These are phyloP conservation scores for Lathyrus aphaca DNA, from an alignment of 306 rosid genomes.

Conservation along the genomic window DNA sequence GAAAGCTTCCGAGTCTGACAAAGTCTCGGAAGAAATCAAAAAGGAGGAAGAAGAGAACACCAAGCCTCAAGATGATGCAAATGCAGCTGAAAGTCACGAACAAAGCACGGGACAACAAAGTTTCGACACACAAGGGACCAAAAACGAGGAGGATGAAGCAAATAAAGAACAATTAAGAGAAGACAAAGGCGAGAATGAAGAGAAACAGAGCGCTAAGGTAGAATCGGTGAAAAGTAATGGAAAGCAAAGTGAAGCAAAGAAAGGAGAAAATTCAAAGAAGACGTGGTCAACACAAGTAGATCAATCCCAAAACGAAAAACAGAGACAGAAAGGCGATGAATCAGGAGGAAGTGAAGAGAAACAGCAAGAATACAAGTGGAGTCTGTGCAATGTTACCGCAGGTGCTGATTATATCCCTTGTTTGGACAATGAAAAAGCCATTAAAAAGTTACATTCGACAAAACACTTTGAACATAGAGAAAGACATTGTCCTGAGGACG, in stretches of 20 bases:
- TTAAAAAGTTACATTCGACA: constrained; percentile 53
- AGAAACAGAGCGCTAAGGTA: constrained; percentile 21
- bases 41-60: constrained; percentile 25
- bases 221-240: constrained; percentile 25
- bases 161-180: constrained; percentile 47
- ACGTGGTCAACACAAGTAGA: constrained; percentile 73
- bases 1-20: constrained; percentile 42
- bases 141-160: constrained; percentile 42
- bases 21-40: constrained; percentile 34
- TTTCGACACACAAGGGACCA: constrained; percentile 38
- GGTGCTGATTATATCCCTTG: constrained; percentile 86
- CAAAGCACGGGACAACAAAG: constrained; percentile 20
- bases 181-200: constrained; percentile 46
- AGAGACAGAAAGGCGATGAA: constrained; percentile 67
- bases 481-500: constrained; percentile 82
- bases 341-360: constrained; percentile 44
- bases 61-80: constrained; percentile 24
- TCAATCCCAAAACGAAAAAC: constrained; percentile 71
- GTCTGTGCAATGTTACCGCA: constrained; percentile 66
- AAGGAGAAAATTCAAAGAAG: constrained; percentile 49
- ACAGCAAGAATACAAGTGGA: constrained; percentile 58
- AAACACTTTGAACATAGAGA: constrained; percentile 84
- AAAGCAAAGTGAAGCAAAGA: constrained; percentile 34
- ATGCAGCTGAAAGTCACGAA: constrained; percentile 35
- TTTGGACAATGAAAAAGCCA: constrained; percentile 81